Percentiles rank a stretch among this genome's conserved stretches.
Evolutionary conservation across 2,329 filamentous ascomycete species (phyloP).

Genomic region (Arthroderma sp.): DNA sequence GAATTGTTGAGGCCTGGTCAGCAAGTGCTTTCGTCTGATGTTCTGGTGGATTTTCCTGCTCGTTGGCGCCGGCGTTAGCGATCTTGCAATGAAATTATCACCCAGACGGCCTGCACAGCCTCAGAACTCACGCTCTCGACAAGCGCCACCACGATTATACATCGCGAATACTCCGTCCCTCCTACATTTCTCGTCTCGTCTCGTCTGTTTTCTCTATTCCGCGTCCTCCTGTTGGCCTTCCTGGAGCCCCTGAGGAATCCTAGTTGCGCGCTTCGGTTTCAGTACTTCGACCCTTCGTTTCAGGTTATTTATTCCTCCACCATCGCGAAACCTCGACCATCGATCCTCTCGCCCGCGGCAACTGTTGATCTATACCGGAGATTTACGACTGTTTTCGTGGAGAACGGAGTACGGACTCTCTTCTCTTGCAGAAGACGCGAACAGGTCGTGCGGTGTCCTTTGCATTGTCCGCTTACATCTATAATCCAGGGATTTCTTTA

Average conservation of each 20-base stretch:
- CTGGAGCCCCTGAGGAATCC: not conserved
- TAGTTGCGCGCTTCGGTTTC: not conserved
- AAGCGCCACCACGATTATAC: no score
- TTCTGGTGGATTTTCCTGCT: no score
- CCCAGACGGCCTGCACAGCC: constrained; percentile 3
- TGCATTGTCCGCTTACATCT: no score
- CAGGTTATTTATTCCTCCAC: not conserved
- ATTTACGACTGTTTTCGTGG: no score
- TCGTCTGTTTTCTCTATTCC: not conserved
- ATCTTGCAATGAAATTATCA: no score
- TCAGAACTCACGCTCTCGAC: not conserved
- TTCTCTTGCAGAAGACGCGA: no score
- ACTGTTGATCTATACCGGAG: not conserved
- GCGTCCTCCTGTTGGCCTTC: not conserved
- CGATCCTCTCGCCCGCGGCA: not conserved
- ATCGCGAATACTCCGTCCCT: no score
- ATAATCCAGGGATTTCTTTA: not conserved
- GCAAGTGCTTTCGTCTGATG: no score
- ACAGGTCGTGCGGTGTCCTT: not conserved
- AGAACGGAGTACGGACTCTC: no score
- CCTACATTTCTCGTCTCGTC: not conserved
- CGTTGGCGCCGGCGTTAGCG: no score
- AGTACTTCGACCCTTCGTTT: not conserved
- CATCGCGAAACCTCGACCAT: not conserved
- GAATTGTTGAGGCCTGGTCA: not conserved